These are phyloP conservation scores for Linnemannia elongata DNA, from an alignment of 192 early-diverging fungal species.

Conservation along the genomic window DNA sequence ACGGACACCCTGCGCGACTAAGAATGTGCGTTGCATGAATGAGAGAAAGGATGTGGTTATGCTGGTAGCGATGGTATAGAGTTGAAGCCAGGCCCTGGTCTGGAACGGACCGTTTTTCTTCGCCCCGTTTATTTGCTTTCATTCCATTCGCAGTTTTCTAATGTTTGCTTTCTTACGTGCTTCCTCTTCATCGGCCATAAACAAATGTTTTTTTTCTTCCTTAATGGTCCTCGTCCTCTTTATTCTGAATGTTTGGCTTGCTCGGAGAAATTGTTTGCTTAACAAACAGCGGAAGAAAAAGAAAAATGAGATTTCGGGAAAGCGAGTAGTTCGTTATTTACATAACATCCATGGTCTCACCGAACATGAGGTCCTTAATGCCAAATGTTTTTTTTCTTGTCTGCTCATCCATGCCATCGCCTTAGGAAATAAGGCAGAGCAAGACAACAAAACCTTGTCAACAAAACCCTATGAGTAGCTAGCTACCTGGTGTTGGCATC, in stretches of 20 bases:
- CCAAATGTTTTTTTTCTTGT: neutral
- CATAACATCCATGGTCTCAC: neutral
- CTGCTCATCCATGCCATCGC: neutral
- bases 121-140: neutral
- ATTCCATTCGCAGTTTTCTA: neutral
- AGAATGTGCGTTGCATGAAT: too few relatives aligned
- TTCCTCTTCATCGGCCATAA: neutral
- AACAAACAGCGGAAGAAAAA: neutral
- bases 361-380: neutral
- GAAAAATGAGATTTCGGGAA: too few relatives aligned
- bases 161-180: neutral
- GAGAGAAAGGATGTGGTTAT: neutral
- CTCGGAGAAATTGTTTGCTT: neutral
- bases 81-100: neutral
- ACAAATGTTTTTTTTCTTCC: neutral
- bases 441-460: neutral
- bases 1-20: too few relatives aligned
- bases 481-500: neutral
- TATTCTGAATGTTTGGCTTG: neutral
- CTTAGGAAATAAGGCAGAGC: neutral
- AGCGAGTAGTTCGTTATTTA: neutral
- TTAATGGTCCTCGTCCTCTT: neutral
- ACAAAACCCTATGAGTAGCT: neutral
- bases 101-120: neutral
- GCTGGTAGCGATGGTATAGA: neutral